These are phyloP conservation scores for Tolypocladium cylindrosporum DNA, from an alignment of 2,329 filamentous ascomycete species.

Conservation along the genomic window DNA sequence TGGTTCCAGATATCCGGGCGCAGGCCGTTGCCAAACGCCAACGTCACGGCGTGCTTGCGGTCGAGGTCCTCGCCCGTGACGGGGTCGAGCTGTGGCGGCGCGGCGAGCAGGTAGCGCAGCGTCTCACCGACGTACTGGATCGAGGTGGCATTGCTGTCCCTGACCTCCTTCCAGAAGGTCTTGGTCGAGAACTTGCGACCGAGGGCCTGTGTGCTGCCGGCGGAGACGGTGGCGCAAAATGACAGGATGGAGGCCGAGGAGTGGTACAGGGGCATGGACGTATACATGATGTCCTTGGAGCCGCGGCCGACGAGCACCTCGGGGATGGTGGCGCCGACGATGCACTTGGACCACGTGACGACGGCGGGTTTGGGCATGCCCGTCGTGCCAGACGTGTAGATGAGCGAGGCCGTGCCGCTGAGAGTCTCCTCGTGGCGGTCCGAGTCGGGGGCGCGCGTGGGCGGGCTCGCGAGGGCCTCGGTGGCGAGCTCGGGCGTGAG, in stretches of 20 bases:
- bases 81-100: slow-evolving; percentile 51
- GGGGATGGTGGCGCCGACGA: slow-evolving; percentile 29
- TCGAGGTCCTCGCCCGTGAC: slow-evolving; percentile 60
- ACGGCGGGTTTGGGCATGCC: slow-evolving; percentile 74
- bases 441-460: slow-evolving; percentile 48
- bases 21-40: slow-evolving; percentile 77
- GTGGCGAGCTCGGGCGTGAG: slow-evolving; percentile 49
- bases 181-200: slow-evolving; percentile 70
- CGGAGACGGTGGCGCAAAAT: slow-evolving; percentile 48
- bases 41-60: slow-evolving; percentile 58
- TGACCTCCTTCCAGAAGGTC: slow-evolving; percentile 67
- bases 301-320: slow-evolving; percentile 45
- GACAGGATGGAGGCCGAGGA: slow-evolving; percentile 66
- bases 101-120: slow-evolving; percentile 68
- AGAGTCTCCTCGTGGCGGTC: slow-evolving; percentile 38
- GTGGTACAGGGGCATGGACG: slow-evolving; percentile 88
- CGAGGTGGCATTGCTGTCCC: slow-evolving; percentile 59
- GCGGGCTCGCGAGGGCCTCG: slow-evolving; percentile 39
- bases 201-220: slow-evolving; percentile 58
- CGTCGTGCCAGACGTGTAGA: slow-evolving; percentile 81
- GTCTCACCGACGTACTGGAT: slow-evolving; percentile 88
- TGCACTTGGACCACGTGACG: slow-evolving; percentile 60
- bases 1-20: slow-evolving; percentile 76
- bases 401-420: slow-evolving; percentile 58
- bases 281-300: slow-evolving; percentile 62